Base-by-base conservation (phyloP, 1,139 yeast species). In the Yamadazyma kanchanaburiensis region DNA sequence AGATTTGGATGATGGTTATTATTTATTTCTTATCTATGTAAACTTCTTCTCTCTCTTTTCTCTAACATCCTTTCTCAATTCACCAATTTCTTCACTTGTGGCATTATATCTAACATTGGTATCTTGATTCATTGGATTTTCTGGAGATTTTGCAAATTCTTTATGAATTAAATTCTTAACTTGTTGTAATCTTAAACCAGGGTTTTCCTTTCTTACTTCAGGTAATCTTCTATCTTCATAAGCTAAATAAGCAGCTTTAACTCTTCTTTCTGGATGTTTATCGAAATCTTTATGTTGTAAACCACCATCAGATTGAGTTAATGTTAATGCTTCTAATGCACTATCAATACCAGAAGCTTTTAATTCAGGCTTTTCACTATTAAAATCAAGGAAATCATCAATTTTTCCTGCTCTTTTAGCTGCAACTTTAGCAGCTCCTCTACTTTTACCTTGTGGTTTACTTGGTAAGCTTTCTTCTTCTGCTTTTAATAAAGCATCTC, bases 231-330 rank as follows among this genome's bases (percentile, higher is more conserved):
- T 64, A 40, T 80, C 91, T 49, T 85, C 88, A 47, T 58, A 85
- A 0, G 85, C 88, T 9, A 75, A 70, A 39, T 68, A 68, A 0
- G 95, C 95, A 12, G 94, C 88, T 64, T 85, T 86, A 56, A 80
- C 84, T 53, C 95, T 74, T 58, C 94, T 74, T 62, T 85, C 95
- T 7, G 95, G 95, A 46, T 85, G 95, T 55, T 87, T 79, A 42
- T 85, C 95, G 34, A 85, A 64, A 35, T 79, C 86, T 49, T 78
- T 82, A 40, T 69, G 64, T 24, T 60, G 57, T 24, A 77, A 71
- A 30, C 78, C 82, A 25, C 72, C 77, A 29, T 68, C 74, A 34
- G 63, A 70, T 27, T 67, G 60, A 15, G 83, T 74, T 52, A 85
- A 65, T 5, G 84, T 70, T 53, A 85, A 67, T 3, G 94, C 94